A percentile compares a stretch with the other conserved stretches of the same genome.
phyloP scores from a whole-genome alignment of 257 asterid genomes.

The Thymus mandschuricus region DNA sequence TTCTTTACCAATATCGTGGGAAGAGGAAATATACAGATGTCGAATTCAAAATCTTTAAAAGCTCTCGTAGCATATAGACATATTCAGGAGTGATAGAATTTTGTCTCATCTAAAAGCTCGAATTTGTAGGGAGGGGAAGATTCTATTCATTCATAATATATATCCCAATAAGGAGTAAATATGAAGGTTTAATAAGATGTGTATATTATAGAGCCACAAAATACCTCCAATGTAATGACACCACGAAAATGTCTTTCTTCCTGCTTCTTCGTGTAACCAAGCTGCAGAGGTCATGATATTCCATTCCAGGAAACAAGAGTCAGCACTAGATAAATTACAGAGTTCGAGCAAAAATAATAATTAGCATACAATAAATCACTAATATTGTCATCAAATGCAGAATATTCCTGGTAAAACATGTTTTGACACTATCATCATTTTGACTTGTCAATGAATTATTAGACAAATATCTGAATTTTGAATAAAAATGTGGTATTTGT shows the following conservation, averaged over 20 bases:
- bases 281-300: conserved; percentile 52
- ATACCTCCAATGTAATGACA: conserved; percentile 88
- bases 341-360: not conserved
- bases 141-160: too few species aligned
- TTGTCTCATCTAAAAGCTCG: too few species aligned
- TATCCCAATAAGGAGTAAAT: not conserved
- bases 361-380: conserved; percentile 9
- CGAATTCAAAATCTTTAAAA: not conserved
- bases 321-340: conserved; percentile 2
- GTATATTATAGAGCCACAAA: not conserved
- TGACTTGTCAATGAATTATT: not conserved
- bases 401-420: not conserved
- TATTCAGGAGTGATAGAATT: not conserved
- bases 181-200: conserved; percentile 3
- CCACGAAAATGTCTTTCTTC: conserved; percentile 96
- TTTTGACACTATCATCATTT: not conserved
- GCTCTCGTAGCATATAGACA: not conserved
- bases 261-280: conserved; percentile 95
- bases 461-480: not conserved
- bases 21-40: not conserved
- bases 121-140: too few species aligned
- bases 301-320: conserved; percentile 19
- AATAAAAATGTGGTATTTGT: not conserved
- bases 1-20: not conserved
- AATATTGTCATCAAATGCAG: conserved; percentile 1